Base-by-base conservation (phyloP, 441 rosid genomes). In the Gossypium gossypioides region DNA sequence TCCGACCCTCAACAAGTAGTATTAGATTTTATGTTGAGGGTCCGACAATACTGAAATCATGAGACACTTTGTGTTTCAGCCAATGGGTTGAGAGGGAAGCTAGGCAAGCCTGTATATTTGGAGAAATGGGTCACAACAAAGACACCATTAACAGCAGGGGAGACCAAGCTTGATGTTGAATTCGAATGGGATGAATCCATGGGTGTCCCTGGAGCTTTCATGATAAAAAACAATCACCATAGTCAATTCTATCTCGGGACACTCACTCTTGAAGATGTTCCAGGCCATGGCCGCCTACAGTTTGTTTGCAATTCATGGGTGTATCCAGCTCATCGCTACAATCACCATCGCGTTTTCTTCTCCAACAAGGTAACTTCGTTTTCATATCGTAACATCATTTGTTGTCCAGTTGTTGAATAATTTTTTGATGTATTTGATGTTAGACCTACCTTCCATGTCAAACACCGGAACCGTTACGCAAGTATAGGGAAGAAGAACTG, bases 271-370 rank as follows among this genome's bases (percentile, higher is more conserved):
- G 82, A 86, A 50, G 78, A 84, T 66, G 86, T 87, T 77, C 91
- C 83, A 4, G 84, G 85, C 0, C 78, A 84, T 51, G 92, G 87
- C 27, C 77, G 77, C 4, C 48, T 87, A 15, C 90, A 90, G 74
- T 92, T 92, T 72, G 73, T 86, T 64, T 92, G 97, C 86, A 88
- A 87, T 78, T 92, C 97, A 19, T 93, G 98, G 98, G 90, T 93
- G 24, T 93, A 93, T 69, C 97, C 98, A 0, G 59, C 77, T 1
- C 92, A 81, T 71, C 76, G 87, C 0, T 89, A 91, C 86, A 79
- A 85, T 40, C 84, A 85, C 29, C 76, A 84, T 75, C 89, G 98
- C 22, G 86, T 88, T 10, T 93, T 91, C 88, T 93, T 93, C 83
- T 86, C 92, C 6, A 89, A 89, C 84, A 85, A 91, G 97, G 98